phyloP scores from a whole-genome alignment of 257 asterid genomes.

The Plantago ovata region DNA sequence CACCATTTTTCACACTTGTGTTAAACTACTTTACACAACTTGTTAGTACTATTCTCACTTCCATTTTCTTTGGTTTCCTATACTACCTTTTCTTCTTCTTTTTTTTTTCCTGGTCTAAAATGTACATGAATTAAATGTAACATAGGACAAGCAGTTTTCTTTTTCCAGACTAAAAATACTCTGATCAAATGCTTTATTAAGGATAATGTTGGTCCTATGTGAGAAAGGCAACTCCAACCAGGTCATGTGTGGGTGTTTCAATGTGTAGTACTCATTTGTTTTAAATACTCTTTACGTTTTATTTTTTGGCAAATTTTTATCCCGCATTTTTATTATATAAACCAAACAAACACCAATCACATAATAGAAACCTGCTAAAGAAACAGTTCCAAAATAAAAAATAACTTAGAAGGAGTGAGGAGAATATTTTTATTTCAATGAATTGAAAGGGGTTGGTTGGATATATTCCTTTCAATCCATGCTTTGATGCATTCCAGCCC shows the following conservation, averaged over 20 bases:
- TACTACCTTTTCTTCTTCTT: constrained; percentile 1
- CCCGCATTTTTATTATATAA: too few relatives aligned
- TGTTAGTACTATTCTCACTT: too few relatives aligned
- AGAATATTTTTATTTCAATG: too few relatives aligned
- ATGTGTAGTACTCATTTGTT: too few relatives aligned
- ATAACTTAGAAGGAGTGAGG: too few relatives aligned
- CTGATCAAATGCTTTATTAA: neutral
- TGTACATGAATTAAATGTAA: neutral
- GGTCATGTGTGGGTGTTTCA: constrained; percentile 14
- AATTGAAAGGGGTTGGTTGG: neutral
- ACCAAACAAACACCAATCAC: too few relatives aligned
- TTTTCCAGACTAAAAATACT: neutral
- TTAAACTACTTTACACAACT: constrained; percentile 6
- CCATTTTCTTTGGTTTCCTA: too few relatives aligned
- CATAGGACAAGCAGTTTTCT: constrained; percentile 5
- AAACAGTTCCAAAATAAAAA: too few relatives aligned
- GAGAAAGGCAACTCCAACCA: constrained; percentile 3
- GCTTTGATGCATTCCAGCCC: constrained; percentile 31
- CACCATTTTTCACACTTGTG: neutral
- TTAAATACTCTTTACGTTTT: too few relatives aligned
- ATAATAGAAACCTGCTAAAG: too few relatives aligned
- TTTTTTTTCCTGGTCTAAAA: neutral
- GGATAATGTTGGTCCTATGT: constrained; percentile 27
- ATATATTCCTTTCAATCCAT: constrained; percentile 25
- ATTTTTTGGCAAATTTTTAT: too few relatives aligned